Percentiles rank a stretch among this genome's conserved stretches.
Evolutionary conservation across 805 yeast species (phyloP).

Genomic region (Cyberlindnera euphorbiiphila): DNA sequence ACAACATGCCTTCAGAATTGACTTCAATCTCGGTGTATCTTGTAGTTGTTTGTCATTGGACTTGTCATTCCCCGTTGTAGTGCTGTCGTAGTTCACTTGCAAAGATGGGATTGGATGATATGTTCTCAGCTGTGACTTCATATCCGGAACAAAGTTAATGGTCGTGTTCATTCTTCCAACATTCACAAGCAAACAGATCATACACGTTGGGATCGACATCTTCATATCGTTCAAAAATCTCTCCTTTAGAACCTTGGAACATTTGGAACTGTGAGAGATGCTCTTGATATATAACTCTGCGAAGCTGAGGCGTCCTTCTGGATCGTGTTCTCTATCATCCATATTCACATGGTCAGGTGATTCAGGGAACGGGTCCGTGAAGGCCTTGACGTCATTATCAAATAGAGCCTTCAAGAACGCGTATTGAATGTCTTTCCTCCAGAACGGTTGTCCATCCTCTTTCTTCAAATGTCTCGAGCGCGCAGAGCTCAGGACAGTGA

Average conservation of each 20-base stretch:
- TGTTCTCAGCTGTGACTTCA: conserved; percentile 90
- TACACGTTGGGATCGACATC: conserved; percentile 66
- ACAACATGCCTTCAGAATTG: conserved; percentile 82
- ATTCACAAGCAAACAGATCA: conserved; percentile 83
- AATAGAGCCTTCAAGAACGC: conserved; percentile 68
- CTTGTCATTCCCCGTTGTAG: conserved; percentile 24
- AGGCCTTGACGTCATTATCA: conserved; percentile 58
- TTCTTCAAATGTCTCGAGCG: conserved; percentile 69
- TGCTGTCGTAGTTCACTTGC: conserved; percentile 57
- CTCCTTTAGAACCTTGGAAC: conserved; percentile 79
- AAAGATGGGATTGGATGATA: conserved; percentile 91
- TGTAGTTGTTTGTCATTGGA: conserved; percentile 74
- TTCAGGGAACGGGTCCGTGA: conserved; percentile 56
- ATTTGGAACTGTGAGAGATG: conserved; percentile 75
- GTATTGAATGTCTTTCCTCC: conserved; percentile 84
- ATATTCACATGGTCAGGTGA: conserved; percentile 33
- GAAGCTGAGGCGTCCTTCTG: conserved; percentile 57
- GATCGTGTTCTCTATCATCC: conserved; percentile 32
- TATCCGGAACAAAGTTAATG: conserved; percentile 88
- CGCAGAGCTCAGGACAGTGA: conserved; percentile 25
- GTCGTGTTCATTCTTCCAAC: conserved; percentile 95
- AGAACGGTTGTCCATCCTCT: conserved; percentile 87
- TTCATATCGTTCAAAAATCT: conserved; percentile 60
- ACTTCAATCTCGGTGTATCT: conserved; percentile 91
- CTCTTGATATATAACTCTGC: conserved; percentile 80